phyloP scores from a whole-genome alignment of 2,329 filamentous ascomycete genomes.

The Dendrostoma leiphaemia region DNA sequence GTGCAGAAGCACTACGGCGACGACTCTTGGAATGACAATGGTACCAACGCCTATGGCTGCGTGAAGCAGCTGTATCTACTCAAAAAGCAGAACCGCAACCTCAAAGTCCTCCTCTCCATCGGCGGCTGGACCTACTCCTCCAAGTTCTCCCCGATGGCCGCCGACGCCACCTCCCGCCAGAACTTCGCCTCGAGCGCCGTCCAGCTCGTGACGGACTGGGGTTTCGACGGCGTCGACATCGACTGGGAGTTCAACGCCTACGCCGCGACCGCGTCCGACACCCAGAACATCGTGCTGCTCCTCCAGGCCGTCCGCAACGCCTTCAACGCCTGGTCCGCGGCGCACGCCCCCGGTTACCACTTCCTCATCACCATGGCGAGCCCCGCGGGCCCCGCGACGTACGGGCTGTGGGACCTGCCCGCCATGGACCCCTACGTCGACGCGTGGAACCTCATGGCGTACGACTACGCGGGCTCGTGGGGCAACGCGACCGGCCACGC shows the following conservation, averaged over 20 bases:
- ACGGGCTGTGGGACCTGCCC: conserved; percentile 41
- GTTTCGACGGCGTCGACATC: conserved; percentile 55
- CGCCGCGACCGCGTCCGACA: conserved; percentile 32
- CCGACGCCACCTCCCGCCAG: conserved; percentile 58
- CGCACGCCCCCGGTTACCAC: conserved; percentile 29
- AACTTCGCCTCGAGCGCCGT: conserved; percentile 69
- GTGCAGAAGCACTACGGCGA: conserved; percentile 64
- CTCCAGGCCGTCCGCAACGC: conserved; percentile 41
- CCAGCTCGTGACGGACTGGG: conserved; percentile 66
- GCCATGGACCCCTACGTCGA: conserved; percentile 48
- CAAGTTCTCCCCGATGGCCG: conserved; percentile 64
- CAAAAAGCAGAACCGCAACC: conserved; percentile 72
- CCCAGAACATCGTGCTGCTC: conserved; percentile 39
- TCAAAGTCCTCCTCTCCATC: conserved; percentile 79
- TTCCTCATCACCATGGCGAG: conserved; percentile 33
- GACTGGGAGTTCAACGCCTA: conserved; percentile 55
- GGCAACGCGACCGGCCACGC: conserved; percentile 60
- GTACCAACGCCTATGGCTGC: conserved; percentile 70
- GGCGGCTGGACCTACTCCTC: conserved; percentile 77
- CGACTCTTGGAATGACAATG: conserved; percentile 60
- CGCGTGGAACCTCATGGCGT: conserved; percentile 64
- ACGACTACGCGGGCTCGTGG: conserved; percentile 69
- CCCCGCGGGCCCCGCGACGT: conserved; percentile 42
- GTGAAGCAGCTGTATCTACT: conserved; percentile 74
- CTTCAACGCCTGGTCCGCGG: conserved; percentile 27